Evolutionary conservation across 2,329 filamentous ascomycete species (phyloP).

Genomic region (Waltergamsia citrina): DNA sequence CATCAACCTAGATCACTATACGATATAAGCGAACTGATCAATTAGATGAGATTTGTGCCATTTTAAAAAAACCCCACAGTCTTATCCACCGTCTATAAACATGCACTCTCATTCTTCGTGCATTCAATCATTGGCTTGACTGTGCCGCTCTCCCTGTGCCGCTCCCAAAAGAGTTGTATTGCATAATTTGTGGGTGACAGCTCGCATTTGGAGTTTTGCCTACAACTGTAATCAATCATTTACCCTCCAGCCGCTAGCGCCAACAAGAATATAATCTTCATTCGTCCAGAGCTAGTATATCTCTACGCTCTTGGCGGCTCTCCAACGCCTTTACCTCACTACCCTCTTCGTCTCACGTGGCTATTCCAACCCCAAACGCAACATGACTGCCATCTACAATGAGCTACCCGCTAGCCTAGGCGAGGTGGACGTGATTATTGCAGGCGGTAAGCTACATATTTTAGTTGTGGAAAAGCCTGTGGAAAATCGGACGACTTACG

Average conservation of each 20-base stretch:
- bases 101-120: too few species aligned
- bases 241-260: too few species aligned
- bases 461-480: not conserved
- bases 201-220: not conserved
- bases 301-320: not conserved
- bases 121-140: too few species aligned
- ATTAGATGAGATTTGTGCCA: too few species aligned
- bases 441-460: slow-evolving; percentile 24
- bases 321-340: not conserved
- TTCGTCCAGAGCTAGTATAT: not conserved
- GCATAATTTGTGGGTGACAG: too few species aligned
- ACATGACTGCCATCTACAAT: slow-evolving; percentile 5
- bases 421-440: slow-evolving; percentile 42
- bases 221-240: too few species aligned
- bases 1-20: too few species aligned
- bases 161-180: too few species aligned
- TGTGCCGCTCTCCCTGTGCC: too few species aligned
- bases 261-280: not conserved
- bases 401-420: slow-evolving; percentile 14
- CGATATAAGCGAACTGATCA: too few species aligned
- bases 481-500: not conserved
- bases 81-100: too few species aligned
- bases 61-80: too few species aligned
- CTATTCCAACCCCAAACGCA: not conserved
- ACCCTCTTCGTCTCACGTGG: not conserved